Conservation (phyloP, 441 rosid genomes). For the Eruca vesicaria region DNA sequence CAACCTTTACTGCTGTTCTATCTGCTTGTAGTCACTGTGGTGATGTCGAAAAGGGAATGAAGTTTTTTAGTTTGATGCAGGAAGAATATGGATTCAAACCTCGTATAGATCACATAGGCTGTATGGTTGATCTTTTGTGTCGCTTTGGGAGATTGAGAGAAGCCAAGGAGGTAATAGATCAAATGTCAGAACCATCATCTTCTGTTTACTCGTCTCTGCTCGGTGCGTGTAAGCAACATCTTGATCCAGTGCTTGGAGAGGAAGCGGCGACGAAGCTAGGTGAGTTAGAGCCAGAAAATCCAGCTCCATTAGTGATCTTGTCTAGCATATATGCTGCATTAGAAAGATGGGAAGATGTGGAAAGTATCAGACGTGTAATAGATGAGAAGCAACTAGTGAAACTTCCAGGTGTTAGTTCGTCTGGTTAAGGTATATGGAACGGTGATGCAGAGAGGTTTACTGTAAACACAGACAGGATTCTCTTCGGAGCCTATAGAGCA, state of each 20-base stretch:
- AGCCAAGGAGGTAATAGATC: conserved; percentile 48
- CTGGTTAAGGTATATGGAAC: conserved; percentile 28
- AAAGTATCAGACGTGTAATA: conserved; percentile 47
- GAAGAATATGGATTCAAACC: conserved; percentile 37
- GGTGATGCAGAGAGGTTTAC: not conserved
- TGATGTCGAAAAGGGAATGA: conserved; percentile 40
- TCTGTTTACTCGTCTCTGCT: not conserved
- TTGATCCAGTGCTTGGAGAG: conserved; percentile 51
- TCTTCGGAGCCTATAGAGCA: not conserved
- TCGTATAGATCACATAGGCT: conserved; percentile 51
- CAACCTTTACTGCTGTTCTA: conserved; percentile 48
- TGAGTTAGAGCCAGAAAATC: conserved; percentile 50
- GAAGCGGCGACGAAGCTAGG: conserved; percentile 50
- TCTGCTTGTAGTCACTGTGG: conserved; percentile 54
- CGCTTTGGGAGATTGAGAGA: conserved; percentile 56
- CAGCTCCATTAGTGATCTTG: conserved; percentile 54
- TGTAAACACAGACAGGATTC: not conserved
- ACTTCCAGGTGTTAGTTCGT: conserved; percentile 31
- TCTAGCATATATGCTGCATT: conserved; percentile 55
- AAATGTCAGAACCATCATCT: conserved; percentile 39
- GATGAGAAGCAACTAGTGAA: not conserved
- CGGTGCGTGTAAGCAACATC: conserved; percentile 39
- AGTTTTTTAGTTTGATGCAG: conserved; percentile 39
- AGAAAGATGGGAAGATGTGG: conserved; percentile 61
- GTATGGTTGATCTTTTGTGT: conserved; percentile 61